phyloP scores from a whole-genome alignment of 2,329 filamentous ascomycete genomes.

The Penicillium capsulatum region DNA sequence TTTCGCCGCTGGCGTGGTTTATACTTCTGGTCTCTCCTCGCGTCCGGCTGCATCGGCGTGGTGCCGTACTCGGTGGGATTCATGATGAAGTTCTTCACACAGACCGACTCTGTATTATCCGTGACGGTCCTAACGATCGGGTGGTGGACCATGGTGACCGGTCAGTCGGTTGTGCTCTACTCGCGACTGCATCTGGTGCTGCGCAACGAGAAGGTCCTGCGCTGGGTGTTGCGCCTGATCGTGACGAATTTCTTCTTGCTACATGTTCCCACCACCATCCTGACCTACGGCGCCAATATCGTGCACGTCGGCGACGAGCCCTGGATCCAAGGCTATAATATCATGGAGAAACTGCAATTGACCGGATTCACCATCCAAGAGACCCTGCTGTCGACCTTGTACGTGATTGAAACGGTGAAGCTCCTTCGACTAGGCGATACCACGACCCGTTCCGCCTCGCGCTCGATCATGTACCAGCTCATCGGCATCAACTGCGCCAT shows the following conservation, averaged over 20 bases:
- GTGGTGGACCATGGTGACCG: conserved; percentile 59
- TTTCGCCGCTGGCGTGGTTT: conserved; percentile 40
- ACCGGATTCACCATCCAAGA: conserved; percentile 47
- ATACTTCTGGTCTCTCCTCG: conserved; percentile 43
- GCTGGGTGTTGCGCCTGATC: conserved; percentile 55
- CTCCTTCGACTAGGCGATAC: conserved; percentile 36
- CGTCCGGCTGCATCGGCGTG: conserved; percentile 35
- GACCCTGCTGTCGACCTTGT: conserved; percentile 46
- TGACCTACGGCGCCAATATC: conserved; percentile 48
- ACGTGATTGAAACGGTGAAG: conserved; percentile 52
- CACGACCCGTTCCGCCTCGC: conserved; percentile 20
- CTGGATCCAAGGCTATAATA: conserved; percentile 41
- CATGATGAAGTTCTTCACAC: conserved; percentile 40
- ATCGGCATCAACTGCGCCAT: conserved; percentile 47
- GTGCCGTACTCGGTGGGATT: conserved; percentile 42
- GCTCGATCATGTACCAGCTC: conserved; percentile 43
- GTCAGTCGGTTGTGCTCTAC: conserved; percentile 59
- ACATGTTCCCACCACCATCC: conserved; percentile 52
- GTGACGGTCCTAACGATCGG: conserved; percentile 50
- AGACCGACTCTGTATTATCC: conserved; percentile 28
- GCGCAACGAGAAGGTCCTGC: conserved; percentile 48
- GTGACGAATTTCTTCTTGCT: conserved; percentile 51
- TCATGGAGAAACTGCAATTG: conserved; percentile 47
- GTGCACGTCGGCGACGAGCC: conserved; percentile 13
- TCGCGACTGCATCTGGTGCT: conserved; percentile 59